A percentile compares a stretch with the other conserved stretches of the same genome.
Evolutionary conservation across 2,329 filamentous ascomycete species (phyloP).

Genomic region (Alternaria triticina): DNA sequence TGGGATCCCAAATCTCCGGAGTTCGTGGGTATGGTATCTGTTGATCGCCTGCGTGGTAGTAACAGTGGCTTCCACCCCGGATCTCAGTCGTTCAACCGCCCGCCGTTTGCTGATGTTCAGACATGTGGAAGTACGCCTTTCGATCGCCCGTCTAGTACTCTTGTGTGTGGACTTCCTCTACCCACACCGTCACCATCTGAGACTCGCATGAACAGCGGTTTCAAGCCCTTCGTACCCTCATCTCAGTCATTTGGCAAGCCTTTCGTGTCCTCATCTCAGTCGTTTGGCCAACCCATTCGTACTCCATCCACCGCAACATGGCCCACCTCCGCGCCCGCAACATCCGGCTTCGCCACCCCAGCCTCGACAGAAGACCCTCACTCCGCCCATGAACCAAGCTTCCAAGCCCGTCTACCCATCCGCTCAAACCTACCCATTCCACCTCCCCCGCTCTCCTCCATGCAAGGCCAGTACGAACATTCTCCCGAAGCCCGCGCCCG

Average conservation of each 20-base stretch:
- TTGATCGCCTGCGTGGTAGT: neutral
- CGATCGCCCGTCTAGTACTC: neutral
- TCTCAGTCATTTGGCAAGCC: neutral
- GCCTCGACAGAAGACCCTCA: neutral
- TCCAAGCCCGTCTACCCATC: neutral
- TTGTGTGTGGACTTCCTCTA: neutral
- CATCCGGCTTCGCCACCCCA: neutral
- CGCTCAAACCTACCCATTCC: slow-evolving; percentile 3
- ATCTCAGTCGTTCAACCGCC: neutral
- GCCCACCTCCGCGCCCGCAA: neutral
- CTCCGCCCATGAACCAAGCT: neutral
- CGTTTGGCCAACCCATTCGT: no score
- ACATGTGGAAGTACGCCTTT: neutral
- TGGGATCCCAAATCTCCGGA: neutral
- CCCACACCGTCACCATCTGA: neutral
- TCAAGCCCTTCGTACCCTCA: neutral
- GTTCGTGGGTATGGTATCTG: neutral
- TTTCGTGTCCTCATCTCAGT: neutral
- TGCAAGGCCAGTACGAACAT: neutral
- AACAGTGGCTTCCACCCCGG: neutral
- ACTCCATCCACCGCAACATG: neutral
- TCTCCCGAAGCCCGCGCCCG: neutral
- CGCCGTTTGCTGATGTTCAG: neutral
- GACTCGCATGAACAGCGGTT: neutral
- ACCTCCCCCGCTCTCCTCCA: slow-evolving; percentile 2